These are phyloP conservation scores for Cytospora piceicola DNA, from an alignment of 2,329 filamentous ascomycete species.

Conservation along the genomic window DNA sequence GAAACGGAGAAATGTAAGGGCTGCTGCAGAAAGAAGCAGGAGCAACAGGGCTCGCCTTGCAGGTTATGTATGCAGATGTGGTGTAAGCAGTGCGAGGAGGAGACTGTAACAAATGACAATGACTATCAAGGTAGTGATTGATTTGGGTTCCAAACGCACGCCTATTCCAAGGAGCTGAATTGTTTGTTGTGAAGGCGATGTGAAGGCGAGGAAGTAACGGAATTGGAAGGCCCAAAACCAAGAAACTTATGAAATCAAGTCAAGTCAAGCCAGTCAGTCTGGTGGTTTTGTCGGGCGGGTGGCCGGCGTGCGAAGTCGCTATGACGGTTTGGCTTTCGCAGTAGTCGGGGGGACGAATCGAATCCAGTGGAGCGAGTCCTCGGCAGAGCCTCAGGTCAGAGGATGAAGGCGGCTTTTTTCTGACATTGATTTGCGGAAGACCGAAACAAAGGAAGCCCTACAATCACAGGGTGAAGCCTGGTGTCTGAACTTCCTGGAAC, in stretches of 20 bases:
- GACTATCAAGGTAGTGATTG: neutral
- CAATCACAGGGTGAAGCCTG: neutral
- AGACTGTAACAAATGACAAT: neutral
- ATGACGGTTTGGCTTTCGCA: slow-evolving; percentile 2
- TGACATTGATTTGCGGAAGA: neutral
- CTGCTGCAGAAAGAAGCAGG: neutral
- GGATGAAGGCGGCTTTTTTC: neutral
- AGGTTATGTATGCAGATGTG: neutral
- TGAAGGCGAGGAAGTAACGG: neutral
- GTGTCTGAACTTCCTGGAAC: neutral
- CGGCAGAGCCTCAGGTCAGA: slow-evolving; percentile 1
- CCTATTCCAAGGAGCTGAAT: neutral
- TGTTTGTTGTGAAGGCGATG: neutral
- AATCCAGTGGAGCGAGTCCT: slow-evolving; percentile 1
- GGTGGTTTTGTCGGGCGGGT: slow-evolving; percentile 3
- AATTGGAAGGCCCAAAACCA: neutral
- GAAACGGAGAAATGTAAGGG: neutral
- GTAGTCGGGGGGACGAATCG: neutral
- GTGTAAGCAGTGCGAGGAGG: neutral
- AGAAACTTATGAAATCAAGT: neutral
- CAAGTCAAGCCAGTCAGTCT: neutral
- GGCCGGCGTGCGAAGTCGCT: slow-evolving; percentile 3
- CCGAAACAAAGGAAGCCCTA: neutral
- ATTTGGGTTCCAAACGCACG: neutral
- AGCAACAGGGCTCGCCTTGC: slow-evolving; percentile 3